These are phyloP conservation scores for Niebla homalea DNA, from an alignment of 495 filamentous ascomycete genomes.

Conservation along the genomic window DNA sequence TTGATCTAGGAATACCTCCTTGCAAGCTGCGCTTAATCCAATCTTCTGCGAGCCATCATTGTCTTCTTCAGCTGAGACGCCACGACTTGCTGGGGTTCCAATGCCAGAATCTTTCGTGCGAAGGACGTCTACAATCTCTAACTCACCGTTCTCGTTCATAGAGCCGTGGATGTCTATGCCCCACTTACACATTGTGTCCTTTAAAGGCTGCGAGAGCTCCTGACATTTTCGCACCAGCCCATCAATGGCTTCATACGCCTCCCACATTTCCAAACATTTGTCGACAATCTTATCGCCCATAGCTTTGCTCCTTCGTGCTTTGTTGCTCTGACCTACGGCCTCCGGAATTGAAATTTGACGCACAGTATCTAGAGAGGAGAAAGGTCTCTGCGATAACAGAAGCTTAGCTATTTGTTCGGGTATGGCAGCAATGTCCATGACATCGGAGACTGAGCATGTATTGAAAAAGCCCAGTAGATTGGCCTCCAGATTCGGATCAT, in stretches of 20 bases:
- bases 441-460: constrained; percentile 51
- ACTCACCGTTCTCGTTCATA: constrained; percentile 44
- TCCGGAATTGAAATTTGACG: constrained; percentile 41
- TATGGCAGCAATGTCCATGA: constrained; percentile 64
- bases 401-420: constrained; percentile 50
- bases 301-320: constrained; percentile 34
- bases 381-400: constrained; percentile 59
- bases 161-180: constrained; percentile 59
- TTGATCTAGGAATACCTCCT: constrained; percentile 46
- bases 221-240: constrained; percentile 61
- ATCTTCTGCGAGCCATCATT: constrained; percentile 35
- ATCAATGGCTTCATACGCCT: constrained; percentile 66
- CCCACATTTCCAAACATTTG: constrained; percentile 57
- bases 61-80: constrained; percentile 26
- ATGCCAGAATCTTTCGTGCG: constrained; percentile 54
- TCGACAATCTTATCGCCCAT: constrained; percentile 64
- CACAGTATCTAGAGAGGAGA: constrained; percentile 46
- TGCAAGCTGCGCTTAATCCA: constrained; percentile 18
- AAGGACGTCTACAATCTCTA: constrained; percentile 52
- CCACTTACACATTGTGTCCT: constrained; percentile 60
- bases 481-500: constrained; percentile 30
- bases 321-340: constrained; percentile 19
- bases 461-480: constrained; percentile 76
- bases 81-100: constrained; percentile 50
- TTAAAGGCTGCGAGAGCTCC: constrained; percentile 51